Base-by-base conservation (phyloP, 305 asterid genomes). In the Striga hermonthica region DNA sequence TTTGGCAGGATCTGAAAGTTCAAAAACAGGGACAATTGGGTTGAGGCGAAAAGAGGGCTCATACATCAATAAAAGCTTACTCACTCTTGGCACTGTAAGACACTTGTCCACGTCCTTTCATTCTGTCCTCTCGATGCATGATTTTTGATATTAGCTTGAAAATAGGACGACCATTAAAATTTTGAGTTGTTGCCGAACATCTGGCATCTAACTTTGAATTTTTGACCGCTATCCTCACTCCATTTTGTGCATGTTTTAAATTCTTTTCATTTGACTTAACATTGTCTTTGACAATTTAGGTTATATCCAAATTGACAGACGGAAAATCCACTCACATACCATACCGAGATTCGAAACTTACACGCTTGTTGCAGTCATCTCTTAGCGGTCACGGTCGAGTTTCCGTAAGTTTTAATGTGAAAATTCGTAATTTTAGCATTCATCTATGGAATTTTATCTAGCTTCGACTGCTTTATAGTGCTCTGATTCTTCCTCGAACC, bases 1-100 rank as follows among this genome's bases (percentile, higher is more conserved):
- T 82, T 84, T 89, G 82, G 97, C 95, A 77, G 96, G 96, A 69
- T 89, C 95, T 60, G 96, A 89, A 80, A 86, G 95, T 82, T 89
- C 96, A 54, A 85, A 87, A 78, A 75, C 94, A 64, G 95, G 79
- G 83, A 90, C 91, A 0, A 83, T 83, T 34, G 94, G 95, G 50
- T 63, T 90, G 81, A 80, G 94, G 82, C 85, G 94, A 78, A 90
- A 83, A 78, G 95, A 87, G 74, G 97, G 97, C 74, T 83, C 91
- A 64, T 87, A 81, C 83, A 84, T 89, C 70, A 87, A 87, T 81
- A 87, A 85, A 70, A 90, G 97, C 78, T 85, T 87, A 45, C 91
- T 87, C 48, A 84, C 95, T 56, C 86, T 90, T 76, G 97, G 95
- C 81, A 90, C 95, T 58, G 95, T 87, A 87, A 85, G 95, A 39